Evolutionary conservation across 2,329 filamentous ascomycete species (phyloP).

Genomic region (Aureobasidium subglaciale): DNA sequence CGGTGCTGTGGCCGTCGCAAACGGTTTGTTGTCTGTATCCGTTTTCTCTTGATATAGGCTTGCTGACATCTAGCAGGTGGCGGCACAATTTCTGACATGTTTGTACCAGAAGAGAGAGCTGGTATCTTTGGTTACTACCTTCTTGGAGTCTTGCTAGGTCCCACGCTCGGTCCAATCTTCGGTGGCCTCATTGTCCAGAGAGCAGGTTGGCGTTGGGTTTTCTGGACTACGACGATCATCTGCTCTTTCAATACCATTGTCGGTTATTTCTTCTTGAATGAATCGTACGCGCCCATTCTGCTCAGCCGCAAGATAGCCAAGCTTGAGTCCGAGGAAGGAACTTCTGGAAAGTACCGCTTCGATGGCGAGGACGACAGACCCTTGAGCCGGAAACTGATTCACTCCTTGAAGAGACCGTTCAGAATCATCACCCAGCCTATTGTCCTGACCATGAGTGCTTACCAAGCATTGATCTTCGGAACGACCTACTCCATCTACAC

Average conservation of each 20-base stretch:
- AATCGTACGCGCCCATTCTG: constrained; percentile 39
- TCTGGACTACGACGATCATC: constrained; percentile 41
- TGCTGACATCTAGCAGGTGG: background rate
- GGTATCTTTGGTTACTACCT: constrained; percentile 42
- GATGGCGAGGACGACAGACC: constrained; percentile 38
- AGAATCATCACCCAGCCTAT: constrained; percentile 41
- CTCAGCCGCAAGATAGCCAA: constrained; percentile 30
- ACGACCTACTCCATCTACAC: constrained; percentile 44
- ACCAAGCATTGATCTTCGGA: constrained; percentile 42
- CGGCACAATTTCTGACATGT: constrained; percentile 37
- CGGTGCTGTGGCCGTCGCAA: constrained; percentile 44
- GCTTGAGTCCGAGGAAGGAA: constrained; percentile 27
- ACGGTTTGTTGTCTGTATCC: constrained; percentile 28
- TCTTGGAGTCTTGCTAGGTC: constrained; percentile 37
- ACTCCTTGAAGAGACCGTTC: constrained; percentile 34
- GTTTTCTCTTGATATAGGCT: background rate
- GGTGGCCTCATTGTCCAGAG: constrained; percentile 40
- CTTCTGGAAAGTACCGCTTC: constrained; percentile 32
- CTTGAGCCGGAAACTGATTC: constrained; percentile 29
- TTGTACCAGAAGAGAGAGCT: constrained; percentile 38
- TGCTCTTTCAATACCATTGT: constrained; percentile 35
- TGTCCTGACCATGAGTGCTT: constrained; percentile 39
- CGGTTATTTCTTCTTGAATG: constrained; percentile 38
- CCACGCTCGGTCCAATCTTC: constrained; percentile 36
- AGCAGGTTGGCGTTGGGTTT: constrained; percentile 43